phyloP scores from a whole-genome alignment of 768 basidiomycete species.

The Suillus ampliporus region DNA sequence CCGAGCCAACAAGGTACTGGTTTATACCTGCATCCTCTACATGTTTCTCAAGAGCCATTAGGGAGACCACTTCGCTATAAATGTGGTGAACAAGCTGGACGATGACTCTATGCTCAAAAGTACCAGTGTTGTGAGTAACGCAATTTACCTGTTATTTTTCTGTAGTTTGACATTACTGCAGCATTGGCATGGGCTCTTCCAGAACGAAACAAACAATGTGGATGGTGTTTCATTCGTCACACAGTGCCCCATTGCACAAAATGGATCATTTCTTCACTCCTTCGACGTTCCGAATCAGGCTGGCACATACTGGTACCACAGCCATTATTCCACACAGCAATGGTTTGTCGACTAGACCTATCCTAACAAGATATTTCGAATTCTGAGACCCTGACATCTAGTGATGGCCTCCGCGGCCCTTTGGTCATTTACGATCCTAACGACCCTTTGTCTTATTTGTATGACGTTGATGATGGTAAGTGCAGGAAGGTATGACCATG shows the following conservation, averaged over 20 bases:
- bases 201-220: constrained; percentile 47
- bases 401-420: constrained; percentile 45
- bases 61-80: constrained; percentile 48
- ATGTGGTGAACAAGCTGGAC: constrained; percentile 50
- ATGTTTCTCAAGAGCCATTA: constrained; percentile 19
- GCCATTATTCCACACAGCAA: constrained; percentile 43
- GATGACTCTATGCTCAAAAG: constrained; percentile 54
- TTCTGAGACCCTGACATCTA: constrained; percentile 11
- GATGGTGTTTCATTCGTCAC: constrained; percentile 51
- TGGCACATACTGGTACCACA: constrained; percentile 44
- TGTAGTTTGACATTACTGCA: constrained; percentile 23
- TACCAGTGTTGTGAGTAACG: constrained; percentile 49
- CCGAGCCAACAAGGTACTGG: constrained; percentile 36
- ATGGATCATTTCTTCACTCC: constrained; percentile 28
- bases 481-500: neutral
- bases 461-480: constrained; percentile 53
- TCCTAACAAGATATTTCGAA: no score
- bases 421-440: constrained; percentile 48
- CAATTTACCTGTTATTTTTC: neutral
- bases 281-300: constrained; percentile 29
- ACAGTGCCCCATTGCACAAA: constrained; percentile 37
- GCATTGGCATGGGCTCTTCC: constrained; percentile 64
- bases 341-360: constrained; percentile 17
- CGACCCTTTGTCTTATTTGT: constrained; percentile 43
- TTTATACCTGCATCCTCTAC: neutral